Base-by-base conservation (phyloP, 805 yeast genomes). In the Myxozyma vanderwaltii region DNA sequence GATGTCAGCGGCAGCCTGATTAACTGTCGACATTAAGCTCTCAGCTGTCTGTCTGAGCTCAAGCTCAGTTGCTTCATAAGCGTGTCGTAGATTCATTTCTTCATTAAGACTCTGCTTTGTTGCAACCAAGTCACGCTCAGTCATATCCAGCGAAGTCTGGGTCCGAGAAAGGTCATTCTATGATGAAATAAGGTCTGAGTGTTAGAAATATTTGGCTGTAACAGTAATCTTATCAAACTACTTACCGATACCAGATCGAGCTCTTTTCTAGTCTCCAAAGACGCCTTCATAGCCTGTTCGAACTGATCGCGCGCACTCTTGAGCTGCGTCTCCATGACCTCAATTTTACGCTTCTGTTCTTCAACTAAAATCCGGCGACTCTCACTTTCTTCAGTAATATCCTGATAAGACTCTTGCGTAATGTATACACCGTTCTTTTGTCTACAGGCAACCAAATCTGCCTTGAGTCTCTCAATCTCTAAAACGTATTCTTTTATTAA, bases 351-450 rank as follows among this genome's bases (percentile, higher is more conserved):
- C 56, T 79, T 78, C 62, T 81, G 82, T 58, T 83, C 86, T 29
- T 77, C 82, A 13, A 79, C 75, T 55, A 77, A 72, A 4, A 81
- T 76, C 23, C 77, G 74, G 39, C 82, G 75, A 67, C 84, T 81
- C 67, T 81, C 85, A 65, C 68, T 77, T 68, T 74, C 82, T 44
- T 73, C 80, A 52, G 70, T 75, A 58, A 66, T 73, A 73, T 73
- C 82, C 24, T 72, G 70, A 53, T 68, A 83, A 62, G 80, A 80
- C 26, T 76, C 80, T 26, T 76, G 76, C 27, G 88, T 80, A 62
- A 88, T 72, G 67, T 81, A 86, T 17, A 88, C 81, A 4, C 91
- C 91, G 65, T 83, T 85, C 65, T 84, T 86, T 47, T 76, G 77
- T 56, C 90, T 75, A 0, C 89, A 78, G 0, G 91, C 86, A 33